These are phyloP conservation scores for Raffaelea arxii DNA, from an alignment of 2,329 filamentous ascomycete genomes.

Conservation along the genomic window DNA sequence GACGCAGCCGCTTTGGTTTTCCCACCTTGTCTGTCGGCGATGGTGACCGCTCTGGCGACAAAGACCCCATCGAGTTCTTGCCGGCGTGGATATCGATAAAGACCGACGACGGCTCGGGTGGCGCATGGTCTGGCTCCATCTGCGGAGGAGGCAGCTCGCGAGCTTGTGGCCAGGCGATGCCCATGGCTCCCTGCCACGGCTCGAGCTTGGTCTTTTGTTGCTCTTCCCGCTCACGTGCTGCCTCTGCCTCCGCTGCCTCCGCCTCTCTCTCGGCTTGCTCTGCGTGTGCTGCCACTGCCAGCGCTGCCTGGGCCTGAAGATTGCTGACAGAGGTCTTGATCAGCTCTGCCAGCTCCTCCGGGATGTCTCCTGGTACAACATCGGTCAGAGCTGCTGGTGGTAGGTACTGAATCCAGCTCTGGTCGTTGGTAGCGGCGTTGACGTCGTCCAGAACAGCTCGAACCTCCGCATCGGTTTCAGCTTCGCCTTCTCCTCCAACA, in stretches of 20 bases:
- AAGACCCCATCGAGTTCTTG: neutral
- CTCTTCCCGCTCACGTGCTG: neutral
- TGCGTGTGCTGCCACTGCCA: slow-evolving; percentile 20
- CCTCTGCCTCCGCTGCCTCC: slow-evolving; percentile 4
- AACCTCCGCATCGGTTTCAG: too few species aligned
- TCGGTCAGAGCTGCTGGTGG: slow-evolving; percentile 33
- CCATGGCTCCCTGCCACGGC: neutral
- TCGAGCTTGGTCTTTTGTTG: neutral
- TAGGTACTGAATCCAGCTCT: slow-evolving; percentile 33
- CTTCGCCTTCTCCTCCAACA: neutral
- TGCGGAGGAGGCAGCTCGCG: neutral
- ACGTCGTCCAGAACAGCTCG: too few species aligned
- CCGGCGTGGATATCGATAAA: slow-evolving; percentile 18
- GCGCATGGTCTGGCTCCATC: neutral
- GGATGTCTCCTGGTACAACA: slow-evolving; percentile 23
- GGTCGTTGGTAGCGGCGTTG: neutral
- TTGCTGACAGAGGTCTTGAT: slow-evolving; percentile 35
- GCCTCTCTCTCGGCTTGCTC: slow-evolving; percentile 12
- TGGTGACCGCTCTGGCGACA: too few species aligned
- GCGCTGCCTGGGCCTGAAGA: slow-evolving; percentile 26
- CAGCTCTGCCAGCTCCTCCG: slow-evolving; percentile 30
- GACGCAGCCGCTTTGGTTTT: slow-evolving; percentile 19
- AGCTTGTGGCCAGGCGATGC: neutral
- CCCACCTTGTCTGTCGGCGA: neutral
- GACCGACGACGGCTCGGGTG: neutral